phyloP scores from a whole-genome alignment of 164 flowering plant genomes.

The Taxillus chinensis region DNA sequence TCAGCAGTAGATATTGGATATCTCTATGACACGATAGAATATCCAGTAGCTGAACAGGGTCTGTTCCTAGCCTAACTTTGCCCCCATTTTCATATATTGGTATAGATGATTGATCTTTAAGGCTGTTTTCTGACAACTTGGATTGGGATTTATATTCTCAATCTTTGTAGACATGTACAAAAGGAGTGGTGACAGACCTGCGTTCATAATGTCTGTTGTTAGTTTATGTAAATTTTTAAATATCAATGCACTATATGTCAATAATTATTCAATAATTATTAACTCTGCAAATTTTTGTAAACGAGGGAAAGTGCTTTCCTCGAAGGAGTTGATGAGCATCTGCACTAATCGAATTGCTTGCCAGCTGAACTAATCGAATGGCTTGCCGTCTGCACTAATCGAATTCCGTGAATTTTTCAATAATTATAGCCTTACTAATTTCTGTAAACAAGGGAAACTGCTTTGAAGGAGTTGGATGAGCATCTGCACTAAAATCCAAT shows the following conservation, averaged over 20 bases:
- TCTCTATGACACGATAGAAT: conserved; percentile 36
- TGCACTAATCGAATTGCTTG: no score
- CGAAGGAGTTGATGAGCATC: neutral
- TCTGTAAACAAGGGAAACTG: no score
- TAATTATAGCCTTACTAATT: no score
- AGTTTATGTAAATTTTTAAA: neutral
- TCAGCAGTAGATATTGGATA: conserved; percentile 32
- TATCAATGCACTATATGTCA: neutral
- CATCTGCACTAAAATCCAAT: no score
- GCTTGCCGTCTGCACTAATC: no score
- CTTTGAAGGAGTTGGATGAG: no score
- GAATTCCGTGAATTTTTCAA: no score
- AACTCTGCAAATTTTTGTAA: neutral
- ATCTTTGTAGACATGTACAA: conserved; percentile 18
- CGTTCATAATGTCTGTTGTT: neutral
- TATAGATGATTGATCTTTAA: conserved; percentile 4
- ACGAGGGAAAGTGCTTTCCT: neutral
- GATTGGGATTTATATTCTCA: conserved; percentile 10
- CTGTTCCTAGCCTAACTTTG: conserved; percentile 38
- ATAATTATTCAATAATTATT: neutral
- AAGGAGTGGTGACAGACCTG: conserved; percentile 3
- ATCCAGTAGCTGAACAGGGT: conserved; percentile 45
- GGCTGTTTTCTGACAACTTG: conserved; percentile 7
- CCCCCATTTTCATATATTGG: conserved; percentile 4
- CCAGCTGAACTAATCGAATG: no score